phyloP scores from a whole-genome alignment of 2,329 filamentous ascomycete species.

The Beauveria sp. region DNA sequence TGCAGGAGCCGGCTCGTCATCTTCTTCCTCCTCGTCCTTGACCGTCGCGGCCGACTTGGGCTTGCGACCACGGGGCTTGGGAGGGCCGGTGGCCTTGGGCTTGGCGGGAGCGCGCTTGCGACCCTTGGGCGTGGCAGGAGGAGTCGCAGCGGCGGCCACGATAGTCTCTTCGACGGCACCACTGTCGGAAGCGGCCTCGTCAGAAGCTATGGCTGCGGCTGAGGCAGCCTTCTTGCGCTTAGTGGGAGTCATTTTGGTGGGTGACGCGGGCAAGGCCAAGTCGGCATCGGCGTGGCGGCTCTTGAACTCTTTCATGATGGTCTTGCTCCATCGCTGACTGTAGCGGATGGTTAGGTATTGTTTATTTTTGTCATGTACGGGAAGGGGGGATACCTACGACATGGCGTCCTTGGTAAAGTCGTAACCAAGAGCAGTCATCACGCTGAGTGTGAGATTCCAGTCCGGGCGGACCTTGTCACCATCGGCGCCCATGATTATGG shows the following conservation, averaged over 20 bases:
- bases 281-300: conserved; percentile 16
- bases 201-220: background rate
- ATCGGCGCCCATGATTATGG: conserved; percentile 24
- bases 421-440: conserved; percentile 28
- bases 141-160: background rate
- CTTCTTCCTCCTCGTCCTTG: conserved; percentile 14
- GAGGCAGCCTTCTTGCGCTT: conserved; percentile 9
- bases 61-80: conserved; percentile 5
- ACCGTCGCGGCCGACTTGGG: conserved; percentile 12
- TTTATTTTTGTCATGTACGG: background rate
- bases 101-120: conserved; percentile 5
- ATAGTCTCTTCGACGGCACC: background rate
- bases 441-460: conserved; percentile 24
- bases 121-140: background rate
- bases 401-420: conserved; percentile 32
- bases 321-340: conserved; percentile 34
- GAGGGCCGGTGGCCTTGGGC: conserved; percentile 12
- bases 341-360: background rate
- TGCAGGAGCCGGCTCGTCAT: conserved; percentile 10
- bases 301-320: conserved; percentile 29
- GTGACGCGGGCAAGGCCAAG: background rate
- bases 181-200: background rate
- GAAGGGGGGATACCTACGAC: conserved; percentile 21
- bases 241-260: conserved; percentile 4
- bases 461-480: conserved; percentile 22